These are phyloP conservation scores for Cladobotryum mycophilum DNA, from an alignment of 2,329 filamentous ascomycete species.

Conservation along the genomic window DNA sequence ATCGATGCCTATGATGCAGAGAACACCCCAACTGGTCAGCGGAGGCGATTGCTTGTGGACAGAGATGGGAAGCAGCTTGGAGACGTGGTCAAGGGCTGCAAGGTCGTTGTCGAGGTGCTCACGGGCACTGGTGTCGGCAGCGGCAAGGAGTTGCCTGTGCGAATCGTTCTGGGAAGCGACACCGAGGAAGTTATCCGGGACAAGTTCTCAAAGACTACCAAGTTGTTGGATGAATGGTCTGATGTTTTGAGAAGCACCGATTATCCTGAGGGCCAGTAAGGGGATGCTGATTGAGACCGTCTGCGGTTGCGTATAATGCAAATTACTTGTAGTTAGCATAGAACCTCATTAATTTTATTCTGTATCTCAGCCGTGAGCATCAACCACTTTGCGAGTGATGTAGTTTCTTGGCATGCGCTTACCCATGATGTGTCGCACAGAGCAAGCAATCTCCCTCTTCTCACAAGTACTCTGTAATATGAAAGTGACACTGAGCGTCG, in stretches of 20 bases:
- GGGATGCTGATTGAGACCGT: not conserved
- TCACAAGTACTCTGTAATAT: too few species aligned
- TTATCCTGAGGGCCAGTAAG: constrained; percentile 4
- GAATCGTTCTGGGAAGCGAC: constrained; percentile 51
- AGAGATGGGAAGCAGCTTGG: constrained; percentile 46
- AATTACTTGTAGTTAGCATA: too few species aligned
- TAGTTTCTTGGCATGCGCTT: too few species aligned
- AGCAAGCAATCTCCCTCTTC: too few species aligned
- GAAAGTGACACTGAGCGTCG: too few species aligned
- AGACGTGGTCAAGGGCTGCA: constrained; percentile 47
- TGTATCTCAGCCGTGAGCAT: too few species aligned
- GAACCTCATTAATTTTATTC: too few species aligned
- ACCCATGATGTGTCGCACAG: too few species aligned
- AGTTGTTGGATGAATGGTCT: constrained; percentile 45
- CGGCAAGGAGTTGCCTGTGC: constrained; percentile 44
- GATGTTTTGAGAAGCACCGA: constrained; percentile 22
- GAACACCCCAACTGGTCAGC: constrained; percentile 22
- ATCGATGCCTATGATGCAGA: constrained; percentile 28
- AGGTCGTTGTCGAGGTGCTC: constrained; percentile 49
- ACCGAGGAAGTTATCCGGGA: constrained; percentile 33
- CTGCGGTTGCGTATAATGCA: too few species aligned
- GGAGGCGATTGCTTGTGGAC: constrained; percentile 24
- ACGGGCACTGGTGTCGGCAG: constrained; percentile 41
- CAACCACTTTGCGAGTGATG: too few species aligned
- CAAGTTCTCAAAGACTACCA: constrained; percentile 38